Evolutionary conservation across 345 rosid genomes (phyloP).

Genomic region (Populus davidiana): DNA sequence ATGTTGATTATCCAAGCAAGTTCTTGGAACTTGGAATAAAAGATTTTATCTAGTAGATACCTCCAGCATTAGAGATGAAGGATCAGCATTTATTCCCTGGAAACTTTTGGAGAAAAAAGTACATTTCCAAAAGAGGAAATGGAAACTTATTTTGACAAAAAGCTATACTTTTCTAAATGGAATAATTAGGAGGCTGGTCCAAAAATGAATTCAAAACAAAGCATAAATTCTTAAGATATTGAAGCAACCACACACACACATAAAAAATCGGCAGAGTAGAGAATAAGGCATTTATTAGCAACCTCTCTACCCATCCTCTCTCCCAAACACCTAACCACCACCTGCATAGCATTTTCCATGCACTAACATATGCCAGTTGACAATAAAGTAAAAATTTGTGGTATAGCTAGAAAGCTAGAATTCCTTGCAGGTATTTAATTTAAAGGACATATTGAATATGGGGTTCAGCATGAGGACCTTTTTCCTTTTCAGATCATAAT

Average conservation of each 20-base stretch:
- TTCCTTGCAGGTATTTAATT: background rate
- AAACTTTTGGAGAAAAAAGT: background rate
- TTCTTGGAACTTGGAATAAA: background rate
- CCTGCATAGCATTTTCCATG: background rate
- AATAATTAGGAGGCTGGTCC: background rate
- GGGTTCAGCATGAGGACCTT: background rate
- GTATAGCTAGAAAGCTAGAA: background rate
- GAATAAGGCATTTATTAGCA: background rate
- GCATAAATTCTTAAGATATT: background rate
- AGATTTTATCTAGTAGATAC: background rate
- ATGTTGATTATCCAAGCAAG: background rate
- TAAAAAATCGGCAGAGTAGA: background rate
- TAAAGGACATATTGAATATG: background rate
- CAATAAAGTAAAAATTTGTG: background rate
- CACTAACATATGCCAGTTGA: background rate
- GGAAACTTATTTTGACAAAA: background rate
- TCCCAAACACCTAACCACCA: background rate
- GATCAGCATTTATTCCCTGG: background rate
- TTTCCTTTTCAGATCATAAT: background rate
- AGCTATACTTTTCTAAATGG: background rate
- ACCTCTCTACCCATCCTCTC: background rate
- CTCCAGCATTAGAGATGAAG: background rate
- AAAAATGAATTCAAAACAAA: background rate
- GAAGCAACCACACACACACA: background rate
- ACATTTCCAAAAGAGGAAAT: background rate